Base-by-base conservation (phyloP, 2,329 filamentous ascomycete genomes). In the Phoma herbarum region DNA sequence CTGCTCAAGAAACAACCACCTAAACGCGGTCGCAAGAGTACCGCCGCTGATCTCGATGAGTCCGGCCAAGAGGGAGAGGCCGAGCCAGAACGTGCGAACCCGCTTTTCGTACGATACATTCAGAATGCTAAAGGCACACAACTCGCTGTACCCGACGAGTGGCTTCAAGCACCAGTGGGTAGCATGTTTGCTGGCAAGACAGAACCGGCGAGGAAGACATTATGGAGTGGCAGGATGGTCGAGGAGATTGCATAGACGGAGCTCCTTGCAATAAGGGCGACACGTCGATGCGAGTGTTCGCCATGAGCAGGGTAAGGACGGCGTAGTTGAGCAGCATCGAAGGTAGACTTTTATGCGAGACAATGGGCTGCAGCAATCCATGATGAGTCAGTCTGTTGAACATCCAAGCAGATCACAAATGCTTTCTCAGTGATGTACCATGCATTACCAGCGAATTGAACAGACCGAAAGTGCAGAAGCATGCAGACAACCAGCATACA, bases 1-100 rank as follows among this genome's bases (percentile, higher is more conserved):
- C 86, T 95, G 2, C 86, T 95, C 51, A 93, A 93, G 77, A 93
- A 93, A 74, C 91, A 93, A 75, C 90, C 91, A 1, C 89, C 91
- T 23, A 93, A 94, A 77, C 79, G 81, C 37, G 78, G 80, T 22
- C 79, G 79, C 4, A 57, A 57, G 41, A 71, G 77, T n/a, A 86
- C 86, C 56, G 74, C 78, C 51, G 78, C 77, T 25, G 74, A 76
- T 12, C 75, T 75, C 42, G 79, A 76, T 12, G 84, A 82, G 31
- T 83, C 83, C 11, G 82, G 81, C 10, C 80, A 81, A 8, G 84
- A 84, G 48, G 78, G 73, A 0, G 82, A 82, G 52, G 61, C 60
- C 1, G 67, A 75, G 1, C 82, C 73, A 2, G 79, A 80, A 35
- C 85, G 80, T 62, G 80, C 88, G 0, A 83, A 86, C 60, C 83